phyloP scores from a whole-genome alignment of 2,329 filamentous ascomycete genomes.

The Didymella arachidicola region DNA sequence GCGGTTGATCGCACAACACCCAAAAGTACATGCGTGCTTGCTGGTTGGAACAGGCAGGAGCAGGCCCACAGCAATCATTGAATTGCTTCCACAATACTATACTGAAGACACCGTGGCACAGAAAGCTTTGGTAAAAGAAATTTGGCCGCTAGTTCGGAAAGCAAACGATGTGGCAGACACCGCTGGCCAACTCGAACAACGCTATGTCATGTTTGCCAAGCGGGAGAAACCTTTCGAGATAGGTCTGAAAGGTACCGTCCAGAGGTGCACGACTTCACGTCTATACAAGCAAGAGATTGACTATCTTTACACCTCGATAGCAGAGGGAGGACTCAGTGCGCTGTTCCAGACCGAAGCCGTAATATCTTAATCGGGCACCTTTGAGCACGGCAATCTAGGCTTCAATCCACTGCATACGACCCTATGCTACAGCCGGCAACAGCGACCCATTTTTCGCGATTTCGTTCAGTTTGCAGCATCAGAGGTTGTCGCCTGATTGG shows the following conservation, averaged over 20 bases:
- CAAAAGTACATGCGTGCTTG: conserved; percentile 41
- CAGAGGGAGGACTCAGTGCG: conserved; percentile 14
- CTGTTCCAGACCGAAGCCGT: conserved; percentile 23
- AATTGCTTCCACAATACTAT: conserved; percentile 33
- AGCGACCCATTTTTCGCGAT: background rate
- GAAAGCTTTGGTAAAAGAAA: conserved; percentile 53
- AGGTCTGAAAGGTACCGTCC: conserved; percentile 58
- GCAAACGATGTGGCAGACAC: conserved; percentile 55
- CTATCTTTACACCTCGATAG: conserved; percentile 50
- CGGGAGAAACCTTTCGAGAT: conserved; percentile 56
- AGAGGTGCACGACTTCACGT: conserved; percentile 51
- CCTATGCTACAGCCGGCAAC: background rate
- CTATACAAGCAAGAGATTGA: conserved; percentile 59
- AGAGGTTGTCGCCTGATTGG: background rate
- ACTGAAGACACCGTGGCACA: conserved; percentile 25
- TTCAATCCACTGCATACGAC: background rate
- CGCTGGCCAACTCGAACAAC: conserved; percentile 54
- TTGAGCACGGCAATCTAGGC: background rate
- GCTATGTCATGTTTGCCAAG: conserved; percentile 55
- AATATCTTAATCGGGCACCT: background rate
- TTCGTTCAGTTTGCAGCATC: background rate
- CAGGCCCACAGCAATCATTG: conserved; percentile 44
- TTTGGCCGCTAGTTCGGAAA: conserved; percentile 52
- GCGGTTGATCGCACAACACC: conserved; percentile 38
- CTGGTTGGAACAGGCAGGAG: conserved; percentile 44